A percentile compares a stretch with the other conserved stretches of the same genome.
Evolutionary conservation across 495 filamentous ascomycete species (phyloP).

Genomic region (Glutinoglossum americanum): DNA sequence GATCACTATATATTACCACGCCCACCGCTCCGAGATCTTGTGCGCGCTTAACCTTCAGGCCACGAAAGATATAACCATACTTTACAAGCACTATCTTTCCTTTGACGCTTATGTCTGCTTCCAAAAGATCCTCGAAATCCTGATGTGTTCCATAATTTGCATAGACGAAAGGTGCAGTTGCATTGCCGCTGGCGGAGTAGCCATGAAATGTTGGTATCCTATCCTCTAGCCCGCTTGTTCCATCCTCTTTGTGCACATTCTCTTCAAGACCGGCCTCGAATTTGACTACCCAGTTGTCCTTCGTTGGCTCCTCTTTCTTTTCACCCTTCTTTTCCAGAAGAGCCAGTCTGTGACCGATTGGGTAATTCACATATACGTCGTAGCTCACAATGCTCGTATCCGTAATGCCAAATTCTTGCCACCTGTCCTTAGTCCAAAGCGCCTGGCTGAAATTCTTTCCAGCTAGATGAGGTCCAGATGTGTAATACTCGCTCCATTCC

Average conservation of each 20-base stretch:
- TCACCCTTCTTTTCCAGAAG: constrained; percentile 35
- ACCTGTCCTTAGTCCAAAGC: constrained; percentile 67
- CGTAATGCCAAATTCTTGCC: constrained; percentile 63
- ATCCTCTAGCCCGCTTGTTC: constrained; percentile 45
- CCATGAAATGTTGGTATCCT: constrained; percentile 88
- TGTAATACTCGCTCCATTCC: constrained; percentile 86
- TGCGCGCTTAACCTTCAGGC: constrained; percentile 80
- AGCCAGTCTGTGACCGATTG: constrained; percentile 54
- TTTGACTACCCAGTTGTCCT: constrained; percentile 32
- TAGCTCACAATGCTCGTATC: constrained; percentile 54
- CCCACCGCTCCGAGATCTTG: constrained; percentile 86
- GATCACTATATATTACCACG: constrained; percentile 67
- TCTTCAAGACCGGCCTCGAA: constrained; percentile 72
- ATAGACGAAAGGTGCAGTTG: constrained; percentile 63
- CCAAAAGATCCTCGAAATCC: constrained; percentile 67
- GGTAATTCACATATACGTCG: constrained; percentile 84
- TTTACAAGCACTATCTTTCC: constrained; percentile 77
- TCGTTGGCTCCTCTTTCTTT: constrained; percentile 10
- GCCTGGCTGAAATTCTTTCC: constrained; percentile 78
- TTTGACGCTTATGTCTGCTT: constrained; percentile 49
- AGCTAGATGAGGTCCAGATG: constrained; percentile 65
- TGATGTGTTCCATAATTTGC: constrained; percentile 73
- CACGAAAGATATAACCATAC: constrained; percentile 75
- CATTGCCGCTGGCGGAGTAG: constrained; percentile 80
- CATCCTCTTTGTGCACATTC: constrained; percentile 68